A percentile compares a stretch with the other conserved stretches of the same genome.
These are phyloP conservation scores for Ophiostoma montium DNA, from an alignment of 2,329 filamentous ascomycete genomes.

Conservation along the genomic window DNA sequence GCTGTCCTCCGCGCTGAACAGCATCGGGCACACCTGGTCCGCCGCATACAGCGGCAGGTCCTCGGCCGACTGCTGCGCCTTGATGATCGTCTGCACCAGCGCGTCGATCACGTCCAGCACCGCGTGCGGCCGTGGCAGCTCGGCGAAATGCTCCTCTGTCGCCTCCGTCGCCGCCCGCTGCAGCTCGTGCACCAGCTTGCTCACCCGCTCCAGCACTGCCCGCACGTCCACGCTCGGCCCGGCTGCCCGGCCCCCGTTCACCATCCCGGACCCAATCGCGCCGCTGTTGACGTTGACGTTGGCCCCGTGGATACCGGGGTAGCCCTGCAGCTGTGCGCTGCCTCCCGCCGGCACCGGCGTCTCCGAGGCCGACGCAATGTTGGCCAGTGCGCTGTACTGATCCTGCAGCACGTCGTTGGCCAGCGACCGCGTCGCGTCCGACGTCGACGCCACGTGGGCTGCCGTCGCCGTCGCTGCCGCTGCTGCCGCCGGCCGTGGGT, in stretches of 20 bases:
- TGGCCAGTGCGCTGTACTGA: constrained; percentile 40
- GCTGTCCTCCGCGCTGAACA: constrained; percentile 42
- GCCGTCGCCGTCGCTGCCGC: constrained; percentile 23
- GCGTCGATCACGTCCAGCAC: constrained; percentile 50
- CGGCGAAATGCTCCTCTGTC: constrained; percentile 44
- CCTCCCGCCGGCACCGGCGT: neutral
- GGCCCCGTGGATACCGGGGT: constrained; percentile 36
- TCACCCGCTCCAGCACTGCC: constrained; percentile 38
- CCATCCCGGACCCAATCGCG: constrained; percentile 15
- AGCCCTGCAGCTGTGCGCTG: constrained; percentile 36
- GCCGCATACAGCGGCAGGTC: constrained; percentile 45
- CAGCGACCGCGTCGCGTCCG: constrained; percentile 46
- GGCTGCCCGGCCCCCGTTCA: constrained; percentile 40
- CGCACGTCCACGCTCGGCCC: constrained; percentile 35
- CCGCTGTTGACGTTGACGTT: constrained; percentile 13
- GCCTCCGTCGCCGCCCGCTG: constrained; percentile 37
- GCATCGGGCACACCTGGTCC: constrained; percentile 41
- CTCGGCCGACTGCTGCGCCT: constrained; percentile 46
- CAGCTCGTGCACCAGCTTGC: constrained; percentile 44
- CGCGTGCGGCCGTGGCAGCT: constrained; percentile 42
- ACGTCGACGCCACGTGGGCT: constrained; percentile 43
- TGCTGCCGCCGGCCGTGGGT: constrained; percentile 40
- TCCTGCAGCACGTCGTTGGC: constrained; percentile 52
- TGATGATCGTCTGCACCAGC: constrained; percentile 47
- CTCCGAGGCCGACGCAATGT: neutral